Conservation (phyloP, 768 basidiomycete species). For the Tremella mesenterica region DNA sequence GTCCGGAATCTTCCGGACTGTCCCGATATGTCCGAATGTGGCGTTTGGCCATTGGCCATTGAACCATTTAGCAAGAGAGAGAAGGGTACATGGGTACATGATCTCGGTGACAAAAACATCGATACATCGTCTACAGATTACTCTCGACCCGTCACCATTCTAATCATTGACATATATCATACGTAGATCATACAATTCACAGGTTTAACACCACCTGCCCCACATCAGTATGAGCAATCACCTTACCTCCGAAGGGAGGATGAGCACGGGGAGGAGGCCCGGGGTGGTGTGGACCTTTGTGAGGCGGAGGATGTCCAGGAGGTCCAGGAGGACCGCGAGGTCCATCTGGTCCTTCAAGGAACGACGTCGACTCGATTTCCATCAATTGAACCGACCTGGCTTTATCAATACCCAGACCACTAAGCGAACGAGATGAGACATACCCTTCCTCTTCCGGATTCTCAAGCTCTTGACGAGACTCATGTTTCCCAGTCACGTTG, state of each 20-base stretch:
- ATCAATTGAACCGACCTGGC: no score
- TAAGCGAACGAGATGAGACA: slow-evolving; percentile 7
- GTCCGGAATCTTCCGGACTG: no score
- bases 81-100: no score
- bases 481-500: slow-evolving; percentile 5
- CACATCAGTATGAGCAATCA: slow-evolving; percentile 24
- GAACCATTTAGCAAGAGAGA: no score
- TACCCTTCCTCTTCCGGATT: background rate
- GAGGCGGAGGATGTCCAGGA: slow-evolving; percentile 10
- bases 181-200: slow-evolving; percentile 1
- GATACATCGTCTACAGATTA: background rate
- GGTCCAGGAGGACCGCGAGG: slow-evolving; percentile 1
- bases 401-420: no score
- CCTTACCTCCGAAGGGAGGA: slow-evolving; percentile 13
- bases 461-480: background rate
- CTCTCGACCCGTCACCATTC: background rate
- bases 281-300: slow-evolving; percentile 12
- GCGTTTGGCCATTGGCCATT: no score
- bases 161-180: background rate
- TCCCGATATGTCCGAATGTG: no score
- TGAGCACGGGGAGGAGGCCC: slow-evolving; percentile 7
- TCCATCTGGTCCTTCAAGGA: background rate
- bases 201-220: slow-evolving; percentile 19
- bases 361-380: no score
- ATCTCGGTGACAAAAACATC: no score